A percentile compares a stretch with the other conserved stretches of the same genome.
Conservation (phyloP, 2,329 filamentous ascomycete species). For the Drechslerella dactyloides region DNA sequence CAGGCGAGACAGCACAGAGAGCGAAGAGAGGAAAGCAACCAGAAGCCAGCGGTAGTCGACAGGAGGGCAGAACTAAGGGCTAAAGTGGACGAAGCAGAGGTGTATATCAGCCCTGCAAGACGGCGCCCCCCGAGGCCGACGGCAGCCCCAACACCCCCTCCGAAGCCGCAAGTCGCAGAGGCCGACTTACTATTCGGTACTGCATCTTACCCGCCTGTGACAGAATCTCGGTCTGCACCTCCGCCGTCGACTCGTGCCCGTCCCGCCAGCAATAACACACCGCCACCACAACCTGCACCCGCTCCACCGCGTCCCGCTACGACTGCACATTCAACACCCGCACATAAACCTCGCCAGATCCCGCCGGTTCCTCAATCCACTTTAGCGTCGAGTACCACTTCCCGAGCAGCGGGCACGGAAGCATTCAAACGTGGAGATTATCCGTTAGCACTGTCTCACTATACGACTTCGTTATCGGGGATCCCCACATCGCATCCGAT, state of each 20-base stretch:
- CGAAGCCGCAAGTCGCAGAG: slow-evolving; percentile 60
- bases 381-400: slow-evolving; percentile 75
- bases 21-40: slow-evolving; percentile 47
- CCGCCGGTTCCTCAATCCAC: slow-evolving; percentile 73
- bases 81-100: slow-evolving; percentile 74
- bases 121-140: slow-evolving; percentile 68
- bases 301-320: not conserved
- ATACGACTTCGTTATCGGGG: slow-evolving; percentile 75
- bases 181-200: slow-evolving; percentile 69
- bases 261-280: slow-evolving; percentile 53
- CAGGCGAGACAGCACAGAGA: slow-evolving; percentile 48
- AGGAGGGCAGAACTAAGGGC: slow-evolving; percentile 65
- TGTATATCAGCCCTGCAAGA: slow-evolving; percentile 86
- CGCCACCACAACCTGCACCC: slow-evolving; percentile 10
- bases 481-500: slow-evolving; percentile 82
- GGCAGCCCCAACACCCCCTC: slow-evolving; percentile 56
- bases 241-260: slow-evolving; percentile 49
- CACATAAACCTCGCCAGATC: slow-evolving; percentile 61
- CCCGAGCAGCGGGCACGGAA: slow-evolving; percentile 79
- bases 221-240: slow-evolving; percentile 22
- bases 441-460: slow-evolving; percentile 80
- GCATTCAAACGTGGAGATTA: slow-evolving; percentile 96
- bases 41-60: slow-evolving; percentile 34
- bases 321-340: not conserved
- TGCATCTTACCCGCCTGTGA: slow-evolving; percentile 28